Percentiles rank a stretch among this genome's conserved stretches.
Conservation (phyloP, 371 early-diverging fungal genomes). For the Mortierella sp. region DNA sequence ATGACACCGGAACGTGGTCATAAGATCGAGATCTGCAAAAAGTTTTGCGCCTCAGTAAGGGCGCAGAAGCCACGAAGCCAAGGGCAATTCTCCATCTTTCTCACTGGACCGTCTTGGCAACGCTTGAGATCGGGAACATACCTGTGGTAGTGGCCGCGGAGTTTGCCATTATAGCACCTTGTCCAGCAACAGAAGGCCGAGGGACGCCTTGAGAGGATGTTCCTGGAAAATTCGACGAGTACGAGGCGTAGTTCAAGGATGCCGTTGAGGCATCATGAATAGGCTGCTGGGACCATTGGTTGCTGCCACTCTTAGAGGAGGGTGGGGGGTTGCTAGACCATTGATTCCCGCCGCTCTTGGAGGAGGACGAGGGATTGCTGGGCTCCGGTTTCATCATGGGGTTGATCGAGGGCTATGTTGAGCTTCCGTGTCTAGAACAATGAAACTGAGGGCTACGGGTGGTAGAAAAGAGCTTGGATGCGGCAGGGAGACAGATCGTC, state of each 20-base stretch:
- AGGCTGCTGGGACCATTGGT: constrained; percentile 36
- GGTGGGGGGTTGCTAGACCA: too few species aligned
- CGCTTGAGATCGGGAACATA: background rate
- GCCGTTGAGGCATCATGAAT: constrained; percentile 31
- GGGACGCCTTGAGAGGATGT: constrained; percentile 16
- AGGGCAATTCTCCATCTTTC: constrained; percentile 1
- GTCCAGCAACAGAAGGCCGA: constrained; percentile 15
- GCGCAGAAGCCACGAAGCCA: background rate
- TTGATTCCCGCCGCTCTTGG: constrained; percentile 1
- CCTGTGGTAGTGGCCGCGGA: constrained; percentile 20
- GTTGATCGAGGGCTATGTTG: too few species aligned
- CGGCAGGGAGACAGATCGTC: background rate
- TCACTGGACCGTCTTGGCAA: too few species aligned
- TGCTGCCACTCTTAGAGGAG: constrained; percentile 12
- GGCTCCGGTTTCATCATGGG: constrained; percentile 39
- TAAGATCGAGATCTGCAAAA: constrained; percentile 19
- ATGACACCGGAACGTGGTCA: constrained; percentile 4
- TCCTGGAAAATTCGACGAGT: constrained; percentile 35
- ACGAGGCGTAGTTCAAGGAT: constrained; percentile 32
- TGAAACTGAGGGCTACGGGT: background rate
- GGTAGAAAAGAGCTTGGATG: background rate
- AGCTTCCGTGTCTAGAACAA: background rate
- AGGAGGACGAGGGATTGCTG: constrained; percentile 26
- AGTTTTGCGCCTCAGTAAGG: background rate
- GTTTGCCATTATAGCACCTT: constrained; percentile 22